Evolutionary conservation across 768 basidiomycete genomes (phyloP), one percentile per base, ranked within the genome.

Genomic region (Jaapia argillacea): DNA sequence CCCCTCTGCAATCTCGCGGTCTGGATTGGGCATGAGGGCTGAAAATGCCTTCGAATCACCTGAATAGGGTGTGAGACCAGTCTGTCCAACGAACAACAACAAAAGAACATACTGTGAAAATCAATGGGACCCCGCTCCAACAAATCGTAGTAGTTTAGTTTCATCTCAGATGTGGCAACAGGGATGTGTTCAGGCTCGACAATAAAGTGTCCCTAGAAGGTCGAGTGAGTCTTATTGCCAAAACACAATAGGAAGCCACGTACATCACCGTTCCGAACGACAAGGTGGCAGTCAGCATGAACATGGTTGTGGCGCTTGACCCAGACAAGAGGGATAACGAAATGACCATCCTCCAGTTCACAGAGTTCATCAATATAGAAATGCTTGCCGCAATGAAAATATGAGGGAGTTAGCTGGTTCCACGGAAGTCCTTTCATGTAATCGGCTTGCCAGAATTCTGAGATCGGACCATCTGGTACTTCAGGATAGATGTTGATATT

Each of bases 331-430:
- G 54, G 55, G 6, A 60, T 46, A 2, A 56, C 48, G 42, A 45
- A 51, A 3, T 26, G 13, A 10, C 51, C 45, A 40, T 48, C 37
- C 16, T 27, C 10, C 4, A 55, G 42, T 37, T 51, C 44, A 10
- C 54, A 40, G 5, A 60, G 16, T 42, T 62, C 57, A 16, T 56
- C 24, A 37, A 62, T 36, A 48, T 50, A 60, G 47, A 55, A 61
- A 28, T 62, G 58, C 51, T 3, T 55, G 55, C 59, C 60, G 60
- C 60, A 61, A 60, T 20, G 58, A 58, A 13, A 54, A 37, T 0
- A 55, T 31, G 3, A 57, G 31, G 16, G 50, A 27, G 4, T 21
- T 4, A 12, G 37, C 7, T 4, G 48, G 20, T 37, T 63, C 58
- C 13, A 50, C 36, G 3, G 54, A n/a, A n/a, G n/a, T n/a, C n/a